Evolutionary conservation across 306 rosid genomes (phyloP).

Genomic region (Castanospermum australe): DNA sequence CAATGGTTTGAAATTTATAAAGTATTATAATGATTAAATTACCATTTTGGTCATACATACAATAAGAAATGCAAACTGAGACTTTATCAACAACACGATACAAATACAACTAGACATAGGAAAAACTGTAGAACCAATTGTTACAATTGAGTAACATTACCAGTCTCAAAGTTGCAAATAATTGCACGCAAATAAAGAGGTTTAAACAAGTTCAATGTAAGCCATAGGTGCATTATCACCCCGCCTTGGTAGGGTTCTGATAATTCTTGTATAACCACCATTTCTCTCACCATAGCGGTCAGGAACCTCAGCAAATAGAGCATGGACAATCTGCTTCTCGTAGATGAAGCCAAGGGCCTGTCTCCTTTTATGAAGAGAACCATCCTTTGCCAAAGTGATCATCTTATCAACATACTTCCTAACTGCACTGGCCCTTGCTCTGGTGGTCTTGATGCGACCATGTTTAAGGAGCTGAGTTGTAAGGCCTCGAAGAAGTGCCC

Average conservation of each 20-base stretch:
- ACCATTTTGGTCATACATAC: too few species aligned
- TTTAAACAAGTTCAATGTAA: constrained; percentile 87
- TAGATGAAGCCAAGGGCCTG: constrained; percentile 94
- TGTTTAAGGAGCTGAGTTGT: constrained; percentile 92
- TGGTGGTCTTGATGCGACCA: constrained; percentile 91
- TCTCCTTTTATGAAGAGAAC: constrained; percentile 95
- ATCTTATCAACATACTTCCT: constrained; percentile 93
- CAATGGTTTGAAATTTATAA: too few species aligned
- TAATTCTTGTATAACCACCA: constrained; percentile 90
- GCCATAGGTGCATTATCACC: constrained; percentile 99
- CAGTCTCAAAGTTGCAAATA: constrained; percentile 14
- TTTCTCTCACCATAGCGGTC: constrained; percentile 92
- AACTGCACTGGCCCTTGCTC: constrained; percentile 94
- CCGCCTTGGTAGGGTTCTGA: constrained; percentile 81
- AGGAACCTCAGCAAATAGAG: constrained; percentile 85
- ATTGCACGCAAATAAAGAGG: not conserved
- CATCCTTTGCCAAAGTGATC: constrained; percentile 91
- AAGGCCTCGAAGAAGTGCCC: constrained; percentile 85
- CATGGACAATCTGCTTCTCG: constrained; percentile 96
- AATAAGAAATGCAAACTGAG: not conserved
- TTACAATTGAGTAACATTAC: constrained; percentile 1
- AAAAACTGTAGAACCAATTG: constrained; percentile 14
- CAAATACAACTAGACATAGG: constrained; percentile 27
- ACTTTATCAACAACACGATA: constrained; percentile 2
- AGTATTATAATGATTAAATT: too few species aligned